Conservation (phyloP, 2,329 filamentous ascomycete species). For the Fusarium sp. region DNA sequence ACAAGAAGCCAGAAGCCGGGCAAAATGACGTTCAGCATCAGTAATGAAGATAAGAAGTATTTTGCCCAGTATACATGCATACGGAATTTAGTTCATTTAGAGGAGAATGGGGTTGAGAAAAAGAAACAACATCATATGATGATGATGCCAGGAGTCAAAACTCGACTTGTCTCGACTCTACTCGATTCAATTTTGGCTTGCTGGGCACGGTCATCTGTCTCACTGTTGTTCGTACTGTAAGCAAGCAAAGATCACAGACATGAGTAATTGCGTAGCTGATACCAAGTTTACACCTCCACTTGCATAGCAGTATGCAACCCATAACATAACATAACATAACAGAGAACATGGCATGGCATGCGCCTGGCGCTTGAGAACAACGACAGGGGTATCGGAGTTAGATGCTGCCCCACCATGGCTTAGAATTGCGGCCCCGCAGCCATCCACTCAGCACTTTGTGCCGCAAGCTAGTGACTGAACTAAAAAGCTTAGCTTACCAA, state of each 20-base stretch:
- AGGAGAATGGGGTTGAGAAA: too few relatives aligned
- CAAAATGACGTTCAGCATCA: slow-evolving; percentile 8
- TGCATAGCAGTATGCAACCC: slow-evolving; percentile 35
- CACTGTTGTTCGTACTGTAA: neutral
- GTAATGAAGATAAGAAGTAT: neutral
- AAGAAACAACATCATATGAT: neutral
- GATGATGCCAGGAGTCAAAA: neutral
- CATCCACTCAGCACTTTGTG: slow-evolving; percentile 45
- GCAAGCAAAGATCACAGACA: slow-evolving; percentile 19
- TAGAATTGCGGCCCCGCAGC: slow-evolving; percentile 36
- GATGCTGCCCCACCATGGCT: slow-evolving; percentile 1
- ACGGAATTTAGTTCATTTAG: neutral
- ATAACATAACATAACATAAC: slow-evolving; percentile 31
- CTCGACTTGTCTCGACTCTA: slow-evolving; percentile 6
- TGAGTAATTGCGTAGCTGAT: slow-evolving; percentile 31
- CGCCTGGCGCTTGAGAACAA: slow-evolving; percentile 33
- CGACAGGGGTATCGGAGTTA: slow-evolving; percentile 40
- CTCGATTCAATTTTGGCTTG: slow-evolving; percentile 14
- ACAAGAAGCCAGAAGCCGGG: slow-evolving; percentile 2
- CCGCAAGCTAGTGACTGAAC: slow-evolving; percentile 26
- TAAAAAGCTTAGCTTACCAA: slow-evolving; percentile 50
- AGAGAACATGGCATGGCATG: slow-evolving; percentile 10
- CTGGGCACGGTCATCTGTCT: neutral
- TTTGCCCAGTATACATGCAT: neutral
- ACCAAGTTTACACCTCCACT: slow-evolving; percentile 30